Conservation (phyloP, 305 asterid genomes). For the Fraxinus xanthoxyloides region DNA sequence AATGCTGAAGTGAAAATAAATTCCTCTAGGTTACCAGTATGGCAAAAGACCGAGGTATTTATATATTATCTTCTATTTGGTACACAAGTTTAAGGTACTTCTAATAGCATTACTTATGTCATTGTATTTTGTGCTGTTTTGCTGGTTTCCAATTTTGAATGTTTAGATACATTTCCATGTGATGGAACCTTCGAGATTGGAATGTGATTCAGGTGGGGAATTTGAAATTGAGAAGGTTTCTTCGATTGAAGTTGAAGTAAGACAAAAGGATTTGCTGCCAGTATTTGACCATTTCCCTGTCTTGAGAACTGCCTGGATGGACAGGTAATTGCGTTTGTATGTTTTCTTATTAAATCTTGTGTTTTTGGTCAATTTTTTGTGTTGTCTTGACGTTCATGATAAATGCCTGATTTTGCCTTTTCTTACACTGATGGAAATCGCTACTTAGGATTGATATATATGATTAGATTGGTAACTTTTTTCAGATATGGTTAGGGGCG, state of each 20-base stretch:
- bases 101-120: background rate
- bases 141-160: constrained; percentile 15
- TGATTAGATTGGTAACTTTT: constrained; percentile 8
- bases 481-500: background rate
- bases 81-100: constrained; percentile 38
- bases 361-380: background rate
- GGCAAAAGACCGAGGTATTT: constrained; percentile 77
- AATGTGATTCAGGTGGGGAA: constrained; percentile 55
- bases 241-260: constrained; percentile 74
- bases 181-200: constrained; percentile 51
- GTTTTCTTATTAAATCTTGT: background rate
- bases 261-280: constrained; percentile 75
- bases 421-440: background rate
- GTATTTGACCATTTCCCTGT: constrained; percentile 73
- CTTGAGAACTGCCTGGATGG: constrained; percentile 40
- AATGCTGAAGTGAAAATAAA: constrained; percentile 95
- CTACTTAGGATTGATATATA: background rate
- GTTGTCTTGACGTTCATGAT: background rate
- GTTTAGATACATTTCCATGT: constrained; percentile 71
- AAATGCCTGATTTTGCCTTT: background rate
- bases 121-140: constrained; percentile 20
- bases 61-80: background rate
- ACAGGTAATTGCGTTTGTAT: constrained; percentile 37
- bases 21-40: constrained; percentile 71
- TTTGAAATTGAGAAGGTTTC: constrained; percentile 71